Evolutionary conservation across 495 filamentous ascomycete species (phyloP).

Genomic region (Hyaloscypha finlandica): DNA sequence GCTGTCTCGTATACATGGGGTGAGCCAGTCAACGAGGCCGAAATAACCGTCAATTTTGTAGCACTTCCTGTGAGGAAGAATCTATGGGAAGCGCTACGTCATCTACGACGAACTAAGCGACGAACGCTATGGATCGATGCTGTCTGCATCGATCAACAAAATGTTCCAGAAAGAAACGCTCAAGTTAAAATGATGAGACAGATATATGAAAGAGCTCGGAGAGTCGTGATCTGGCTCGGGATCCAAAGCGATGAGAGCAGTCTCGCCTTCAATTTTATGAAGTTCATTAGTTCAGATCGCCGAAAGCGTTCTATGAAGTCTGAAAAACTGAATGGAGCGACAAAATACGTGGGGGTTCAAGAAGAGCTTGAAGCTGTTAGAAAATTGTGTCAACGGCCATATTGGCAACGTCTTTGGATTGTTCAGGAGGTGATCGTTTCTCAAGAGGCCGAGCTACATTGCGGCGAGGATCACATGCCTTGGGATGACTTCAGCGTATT

Average conservation of each 20-base stretch:
- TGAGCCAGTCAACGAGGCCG: neutral
- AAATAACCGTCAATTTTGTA: neutral
- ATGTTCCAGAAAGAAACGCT: slow-evolving; percentile 6
- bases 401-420: slow-evolving; percentile 5
- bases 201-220: slow-evolving; percentile 5
- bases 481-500: slow-evolving; percentile 4
- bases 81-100: slow-evolving; percentile 3
- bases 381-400: neutral
- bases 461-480: neutral
- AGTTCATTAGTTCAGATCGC: neutral
- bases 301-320: neutral
- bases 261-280: neutral
- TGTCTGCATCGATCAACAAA: slow-evolving; percentile 13
- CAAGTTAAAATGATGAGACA: slow-evolving; percentile 7
- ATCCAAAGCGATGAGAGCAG: neutral
- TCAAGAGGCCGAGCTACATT: neutral
- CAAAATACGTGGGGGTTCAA: neutral
- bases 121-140: slow-evolving; percentile 2
- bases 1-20: slow-evolving; percentile 8
- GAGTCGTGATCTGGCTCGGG: slow-evolving; percentile 10
- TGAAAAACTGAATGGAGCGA: neutral
- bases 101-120: neutral
- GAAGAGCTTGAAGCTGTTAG: neutral
- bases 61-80: neutral
- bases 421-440: slow-evolving; percentile 1